Conservation (phyloP, 1,139 yeast species). For the Geotrichum candidum region DNA sequence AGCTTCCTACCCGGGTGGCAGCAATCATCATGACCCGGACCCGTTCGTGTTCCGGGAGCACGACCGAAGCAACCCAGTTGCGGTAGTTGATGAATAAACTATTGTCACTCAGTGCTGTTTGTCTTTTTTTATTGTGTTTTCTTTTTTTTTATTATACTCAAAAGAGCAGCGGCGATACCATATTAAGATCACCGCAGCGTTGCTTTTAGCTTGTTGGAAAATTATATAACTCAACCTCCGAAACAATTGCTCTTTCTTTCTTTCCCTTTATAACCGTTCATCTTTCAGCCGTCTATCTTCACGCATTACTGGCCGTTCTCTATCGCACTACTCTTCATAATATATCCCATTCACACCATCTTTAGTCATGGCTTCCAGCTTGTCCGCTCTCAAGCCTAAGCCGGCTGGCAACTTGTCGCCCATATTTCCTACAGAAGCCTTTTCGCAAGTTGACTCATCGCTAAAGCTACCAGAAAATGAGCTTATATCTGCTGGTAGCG, state of each 20-base stretch:
- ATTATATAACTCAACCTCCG: background rate
- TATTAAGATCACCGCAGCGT: background rate
- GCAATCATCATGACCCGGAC: background rate
- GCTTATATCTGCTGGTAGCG: constrained; percentile 11
- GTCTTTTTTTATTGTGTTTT: background rate
- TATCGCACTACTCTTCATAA: background rate
- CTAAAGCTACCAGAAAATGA: constrained; percentile 18
- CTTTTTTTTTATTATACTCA: background rate
- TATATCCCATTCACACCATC: too few species aligned
- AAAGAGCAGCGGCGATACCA: background rate
- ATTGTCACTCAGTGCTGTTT: too few species aligned
- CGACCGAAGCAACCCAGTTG: background rate
- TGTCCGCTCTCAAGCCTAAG: background rate
- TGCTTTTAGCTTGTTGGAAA: background rate
- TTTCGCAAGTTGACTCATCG: constrained; percentile 15
- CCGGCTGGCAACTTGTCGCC: constrained; percentile 14
- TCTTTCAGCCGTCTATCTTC: background rate
- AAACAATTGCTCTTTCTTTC: background rate
- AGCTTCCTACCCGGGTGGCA: background rate
- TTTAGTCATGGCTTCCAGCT: background rate
- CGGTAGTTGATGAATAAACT: too few species aligned
- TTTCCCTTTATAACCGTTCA: background rate
- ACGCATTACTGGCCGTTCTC: background rate
- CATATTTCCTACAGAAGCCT: constrained; percentile 18
- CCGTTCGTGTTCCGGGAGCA: background rate